Evolutionary conservation across 192 early-diverging fungal species (phyloP).

Genomic region (Umbelopsis sp.): DNA sequence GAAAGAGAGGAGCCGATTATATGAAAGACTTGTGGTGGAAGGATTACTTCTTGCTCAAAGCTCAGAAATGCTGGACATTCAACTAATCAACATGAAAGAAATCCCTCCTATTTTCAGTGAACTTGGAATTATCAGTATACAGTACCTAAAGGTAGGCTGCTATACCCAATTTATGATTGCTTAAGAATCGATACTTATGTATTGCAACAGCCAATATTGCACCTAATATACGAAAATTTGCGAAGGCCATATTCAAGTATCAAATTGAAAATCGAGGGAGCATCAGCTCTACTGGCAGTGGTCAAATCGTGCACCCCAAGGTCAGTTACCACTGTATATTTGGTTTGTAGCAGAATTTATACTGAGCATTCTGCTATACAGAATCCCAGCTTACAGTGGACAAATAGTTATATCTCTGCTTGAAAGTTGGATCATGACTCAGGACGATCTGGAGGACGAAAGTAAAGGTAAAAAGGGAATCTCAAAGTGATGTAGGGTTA

Average conservation of each 20-base stretch:
- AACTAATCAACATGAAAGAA: neutral
- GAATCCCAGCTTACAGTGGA: neutral
- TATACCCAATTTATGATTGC: neutral
- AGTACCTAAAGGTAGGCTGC: neutral
- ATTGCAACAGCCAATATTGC: neutral
- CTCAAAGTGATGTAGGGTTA: too few relatives aligned
- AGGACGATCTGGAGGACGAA: neutral
- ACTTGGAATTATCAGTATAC: neutral
- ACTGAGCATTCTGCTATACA: neutral
- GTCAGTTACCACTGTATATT: neutral
- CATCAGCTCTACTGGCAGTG: neutral
- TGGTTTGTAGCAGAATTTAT: neutral
- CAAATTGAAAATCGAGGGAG: neutral
- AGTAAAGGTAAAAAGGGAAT: neutral
- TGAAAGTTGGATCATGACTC: neutral
- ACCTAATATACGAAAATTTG: neutral
- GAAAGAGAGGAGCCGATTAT: neutral
- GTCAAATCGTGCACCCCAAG: neutral
- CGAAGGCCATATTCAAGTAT: neutral
- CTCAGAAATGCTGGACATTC: neutral
- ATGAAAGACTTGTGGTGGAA: neutral
- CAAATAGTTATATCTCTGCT: neutral
- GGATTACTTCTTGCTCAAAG: neutral
- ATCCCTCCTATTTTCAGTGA: neutral
- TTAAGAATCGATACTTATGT: neutral